phyloP scores from a whole-genome alignment of 2,329 filamentous ascomycete genomes.

The Diaporthe sp. region DNA sequence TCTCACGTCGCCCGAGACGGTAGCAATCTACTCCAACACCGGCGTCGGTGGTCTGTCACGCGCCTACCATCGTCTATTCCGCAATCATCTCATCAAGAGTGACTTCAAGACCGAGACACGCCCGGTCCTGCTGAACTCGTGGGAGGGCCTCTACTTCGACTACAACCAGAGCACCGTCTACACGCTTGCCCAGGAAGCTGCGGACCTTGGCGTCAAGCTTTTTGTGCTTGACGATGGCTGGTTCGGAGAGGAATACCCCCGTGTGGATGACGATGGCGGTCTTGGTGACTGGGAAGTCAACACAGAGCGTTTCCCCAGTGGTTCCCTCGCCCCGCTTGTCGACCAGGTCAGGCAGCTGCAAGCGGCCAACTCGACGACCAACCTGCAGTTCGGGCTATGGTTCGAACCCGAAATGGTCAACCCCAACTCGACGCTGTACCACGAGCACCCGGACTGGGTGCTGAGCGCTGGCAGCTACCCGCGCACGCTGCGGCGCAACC shows the following conservation, averaged over 20 bases:
- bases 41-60: slow-evolving; percentile 74
- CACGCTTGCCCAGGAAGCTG: slow-evolving; percentile 67
- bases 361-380: slow-evolving; percentile 59
- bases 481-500: slow-evolving; percentile 67
- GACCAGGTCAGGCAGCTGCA: slow-evolving; percentile 63
- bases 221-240: slow-evolving; percentile 78
- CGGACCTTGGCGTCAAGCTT: slow-evolving; percentile 71
- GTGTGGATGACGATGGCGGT: slow-evolving; percentile 68
- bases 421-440: slow-evolving; percentile 71
- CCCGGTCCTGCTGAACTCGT: slow-evolving; percentile 73
- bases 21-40: slow-evolving; percentile 70
- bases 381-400: slow-evolving; percentile 75
- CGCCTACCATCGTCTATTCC: slow-evolving; percentile 72
- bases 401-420: slow-evolving; percentile 79
- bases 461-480: slow-evolving; percentile 69
- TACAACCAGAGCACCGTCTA: slow-evolving; percentile 70
- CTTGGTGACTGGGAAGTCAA: slow-evolving; percentile 76
- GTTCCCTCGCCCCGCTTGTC: slow-evolving; percentile 63
- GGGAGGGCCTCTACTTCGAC: slow-evolving; percentile 73
- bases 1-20: slow-evolving; percentile 73
- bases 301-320: slow-evolving; percentile 69
- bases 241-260: slow-evolving; percentile 75
- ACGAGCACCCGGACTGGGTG: slow-evolving; percentile 74
- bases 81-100: slow-evolving; percentile 71
- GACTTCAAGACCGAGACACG: slow-evolving; percentile 65